Conservation (phyloP, 371 early-diverging fungal genomes). For the Apophysomyces ossiformis region DNA sequence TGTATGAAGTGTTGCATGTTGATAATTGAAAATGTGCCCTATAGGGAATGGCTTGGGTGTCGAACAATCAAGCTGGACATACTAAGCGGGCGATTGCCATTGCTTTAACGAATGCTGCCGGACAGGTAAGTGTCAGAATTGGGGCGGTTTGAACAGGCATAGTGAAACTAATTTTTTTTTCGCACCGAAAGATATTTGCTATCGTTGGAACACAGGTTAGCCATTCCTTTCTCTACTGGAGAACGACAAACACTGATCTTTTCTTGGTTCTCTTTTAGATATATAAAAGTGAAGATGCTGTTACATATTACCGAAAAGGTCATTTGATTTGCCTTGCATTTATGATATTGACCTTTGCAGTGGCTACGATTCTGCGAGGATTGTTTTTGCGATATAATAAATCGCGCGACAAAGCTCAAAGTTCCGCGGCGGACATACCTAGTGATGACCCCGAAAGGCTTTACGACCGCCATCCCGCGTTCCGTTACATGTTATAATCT, state of each 20-base stretch:
- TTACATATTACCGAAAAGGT: slow-evolving; percentile 20
- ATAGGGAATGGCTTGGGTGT: slow-evolving; percentile 39
- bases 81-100: slow-evolving; percentile 46
- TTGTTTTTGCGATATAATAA: slow-evolving; percentile 4
- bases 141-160: neutral
- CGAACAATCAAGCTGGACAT: slow-evolving; percentile 46
- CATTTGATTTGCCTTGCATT: slow-evolving; percentile 17
- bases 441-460: too few species aligned
- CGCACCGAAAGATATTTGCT: slow-evolving; percentile 13
- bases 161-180: neutral
- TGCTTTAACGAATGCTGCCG: slow-evolving; percentile 41
- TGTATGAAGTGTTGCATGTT: too few species aligned
- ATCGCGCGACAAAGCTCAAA: neutral
- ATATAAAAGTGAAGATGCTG: slow-evolving; percentile 36
- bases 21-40: too few species aligned
- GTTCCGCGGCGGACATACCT: neutral
- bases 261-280: slow-evolving; percentile 16
- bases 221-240: neutral
- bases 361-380: neutral
- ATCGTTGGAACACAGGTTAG: slow-evolving; percentile 26
- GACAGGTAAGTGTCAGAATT: slow-evolving; percentile 23
- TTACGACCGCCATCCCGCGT: too few species aligned
- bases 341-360: neutral
- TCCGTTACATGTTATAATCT: too few species aligned
- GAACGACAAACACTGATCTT: too few species aligned